Evolutionary conservation across 257 asterid genomes (phyloP).

Genomic region (Verbena officinalis): DNA sequence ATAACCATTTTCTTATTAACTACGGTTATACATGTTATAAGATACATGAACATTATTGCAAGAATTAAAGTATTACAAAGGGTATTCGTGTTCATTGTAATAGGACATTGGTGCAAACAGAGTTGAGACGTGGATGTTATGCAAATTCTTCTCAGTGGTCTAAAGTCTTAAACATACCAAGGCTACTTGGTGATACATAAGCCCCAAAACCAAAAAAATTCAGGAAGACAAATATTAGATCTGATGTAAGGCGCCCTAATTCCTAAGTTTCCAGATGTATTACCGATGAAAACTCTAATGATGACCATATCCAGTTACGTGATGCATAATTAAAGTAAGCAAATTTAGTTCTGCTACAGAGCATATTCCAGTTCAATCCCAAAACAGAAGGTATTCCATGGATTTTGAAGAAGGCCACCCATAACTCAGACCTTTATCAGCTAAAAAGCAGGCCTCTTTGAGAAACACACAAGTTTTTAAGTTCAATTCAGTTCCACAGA

Average conservation of each 20-base stretch:
- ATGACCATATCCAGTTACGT: neutral
- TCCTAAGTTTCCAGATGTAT: neutral
- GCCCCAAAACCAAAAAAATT: neutral
- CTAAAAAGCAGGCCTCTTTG: constrained; percentile 4
- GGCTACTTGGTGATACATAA: neutral
- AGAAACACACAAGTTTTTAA: neutral
- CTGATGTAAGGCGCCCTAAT: constrained; percentile 5
- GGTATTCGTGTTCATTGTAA: constrained; percentile 1
- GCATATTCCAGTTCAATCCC: constrained; percentile 16
- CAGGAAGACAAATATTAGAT: neutral
- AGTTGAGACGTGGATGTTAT: neutral
- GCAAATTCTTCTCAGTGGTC: neutral
- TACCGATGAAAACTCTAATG: neutral
- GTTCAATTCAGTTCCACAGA: constrained; percentile 7
- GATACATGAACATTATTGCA: constrained; percentile 15
- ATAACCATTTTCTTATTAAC: neutral
- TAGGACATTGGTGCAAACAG: constrained; percentile 1
- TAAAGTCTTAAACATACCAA: constrained; percentile 6
- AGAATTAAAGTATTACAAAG: neutral
- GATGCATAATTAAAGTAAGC: neutral
- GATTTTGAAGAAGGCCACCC: constrained; percentile 4
- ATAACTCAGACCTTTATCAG: constrained; percentile 7
- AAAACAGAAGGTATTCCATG: neutral
- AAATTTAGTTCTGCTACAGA: constrained; percentile 3
- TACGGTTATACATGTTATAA: constrained; percentile 1